Evolutionary conservation across 2,329 filamentous ascomycete genomes (phyloP).

Genomic region (Pseudogymnoascus sp.): DNA sequence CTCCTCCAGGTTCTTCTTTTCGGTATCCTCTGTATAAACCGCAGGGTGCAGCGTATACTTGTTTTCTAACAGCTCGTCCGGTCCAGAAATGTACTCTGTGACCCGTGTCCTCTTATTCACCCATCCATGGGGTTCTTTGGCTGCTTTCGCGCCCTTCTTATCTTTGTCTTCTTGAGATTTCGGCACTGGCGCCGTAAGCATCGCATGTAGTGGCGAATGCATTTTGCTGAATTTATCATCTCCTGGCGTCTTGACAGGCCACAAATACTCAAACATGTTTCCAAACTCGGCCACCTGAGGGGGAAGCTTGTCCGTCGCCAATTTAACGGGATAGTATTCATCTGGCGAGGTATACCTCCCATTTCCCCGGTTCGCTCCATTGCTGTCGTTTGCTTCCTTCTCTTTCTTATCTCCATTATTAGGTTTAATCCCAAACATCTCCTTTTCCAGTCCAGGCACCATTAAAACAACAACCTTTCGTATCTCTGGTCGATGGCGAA

Average conservation of each 20-base stretch:
- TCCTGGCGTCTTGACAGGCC: slow-evolving; percentile 82
- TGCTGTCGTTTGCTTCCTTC: slow-evolving; percentile 9
- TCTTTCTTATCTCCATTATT: slow-evolving; percentile 10
- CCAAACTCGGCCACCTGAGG: slow-evolving; percentile 57
- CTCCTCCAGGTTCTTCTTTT: slow-evolving; percentile 45
- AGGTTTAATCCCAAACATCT: slow-evolving; percentile 65
- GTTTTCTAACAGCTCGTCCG: slow-evolving; percentile 70
- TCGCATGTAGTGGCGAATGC: slow-evolving; percentile 78
- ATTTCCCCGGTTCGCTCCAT: slow-evolving; percentile 12
- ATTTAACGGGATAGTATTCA: slow-evolving; percentile 49
- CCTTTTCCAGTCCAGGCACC: slow-evolving; percentile 84
- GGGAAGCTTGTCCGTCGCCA: slow-evolving; percentile 46
- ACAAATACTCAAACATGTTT: slow-evolving; percentile 78
- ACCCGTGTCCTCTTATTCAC: slow-evolving; percentile 73
- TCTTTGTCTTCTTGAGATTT: slow-evolving; percentile 61
- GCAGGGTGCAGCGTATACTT: slow-evolving; percentile 81
- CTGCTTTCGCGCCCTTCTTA: slow-evolving; percentile 52
- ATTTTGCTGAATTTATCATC: slow-evolving; percentile 74
- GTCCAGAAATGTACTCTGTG: slow-evolving; percentile 65
- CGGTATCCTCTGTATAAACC: slow-evolving; percentile 51
- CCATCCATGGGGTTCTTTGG: slow-evolving; percentile 58
- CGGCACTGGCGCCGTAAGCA: slow-evolving; percentile 67
- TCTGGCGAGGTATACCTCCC: slow-evolving; percentile 41
- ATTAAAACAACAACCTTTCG: slow-evolving; percentile 81
- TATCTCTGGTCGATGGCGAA: slow-evolving; percentile 55